Conservation (phyloP, 2,329 filamentous ascomycete species). For the Ceratocystis eucalypticola region DNA sequence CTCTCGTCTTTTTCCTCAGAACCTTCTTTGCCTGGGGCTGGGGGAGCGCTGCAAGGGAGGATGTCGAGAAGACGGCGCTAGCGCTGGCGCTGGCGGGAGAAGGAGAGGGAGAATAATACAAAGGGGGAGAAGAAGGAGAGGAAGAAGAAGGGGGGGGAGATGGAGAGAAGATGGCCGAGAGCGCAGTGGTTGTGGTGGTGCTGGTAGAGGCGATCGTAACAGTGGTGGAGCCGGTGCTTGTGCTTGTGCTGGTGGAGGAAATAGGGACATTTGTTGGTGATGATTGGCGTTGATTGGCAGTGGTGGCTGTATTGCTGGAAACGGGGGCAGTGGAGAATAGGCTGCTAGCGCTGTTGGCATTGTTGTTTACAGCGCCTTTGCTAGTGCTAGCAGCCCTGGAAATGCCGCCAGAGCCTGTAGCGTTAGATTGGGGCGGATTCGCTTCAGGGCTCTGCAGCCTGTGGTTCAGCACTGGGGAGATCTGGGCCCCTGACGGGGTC, state of each 20-base stretch:
- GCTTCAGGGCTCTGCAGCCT: slow-evolving; percentile 3
- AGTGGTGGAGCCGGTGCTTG: not conserved
- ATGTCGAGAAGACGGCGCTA: not conserved
- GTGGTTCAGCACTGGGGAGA: not conserved
- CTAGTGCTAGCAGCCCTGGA: not conserved
- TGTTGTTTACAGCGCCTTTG: not conserved
- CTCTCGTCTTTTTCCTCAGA: not conserved
- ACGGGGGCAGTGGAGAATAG: no score
- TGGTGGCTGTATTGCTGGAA: not conserved
- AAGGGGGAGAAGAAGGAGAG: not conserved
- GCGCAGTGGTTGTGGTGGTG: not conserved
- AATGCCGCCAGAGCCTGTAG: not conserved
- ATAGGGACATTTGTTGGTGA: slow-evolving; percentile 3
- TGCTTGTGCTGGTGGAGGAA: not conserved
- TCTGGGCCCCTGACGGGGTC: not conserved
- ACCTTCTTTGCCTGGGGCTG: not conserved
- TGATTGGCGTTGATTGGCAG: not conserved
- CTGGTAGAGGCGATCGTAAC: not conserved
- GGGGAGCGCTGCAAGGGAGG: slow-evolving; percentile 4
- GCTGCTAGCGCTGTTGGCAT: not conserved
- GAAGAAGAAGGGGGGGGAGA: not conserved
- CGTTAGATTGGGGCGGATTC: not conserved
- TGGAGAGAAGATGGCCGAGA: not conserved
- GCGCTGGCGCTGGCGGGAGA: not conserved
- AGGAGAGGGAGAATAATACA: not conserved